Percentiles rank a stretch among this genome's conserved stretches.
phyloP scores from a whole-genome alignment of 495 filamentous ascomycete species.

The Aspergillus steynii region DNA sequence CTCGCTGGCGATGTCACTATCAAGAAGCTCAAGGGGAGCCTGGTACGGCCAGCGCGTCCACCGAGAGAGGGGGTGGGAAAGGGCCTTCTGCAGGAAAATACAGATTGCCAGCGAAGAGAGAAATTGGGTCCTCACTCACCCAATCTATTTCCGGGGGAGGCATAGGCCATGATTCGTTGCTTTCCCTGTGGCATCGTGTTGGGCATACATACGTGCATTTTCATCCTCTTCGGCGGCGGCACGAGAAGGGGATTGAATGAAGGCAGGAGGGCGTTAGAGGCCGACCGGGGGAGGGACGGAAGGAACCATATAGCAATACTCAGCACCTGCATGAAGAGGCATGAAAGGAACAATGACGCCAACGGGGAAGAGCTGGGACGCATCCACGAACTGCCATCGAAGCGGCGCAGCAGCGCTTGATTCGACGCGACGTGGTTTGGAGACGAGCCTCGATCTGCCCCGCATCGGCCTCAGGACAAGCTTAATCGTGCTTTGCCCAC shows the following conservation, averaged over 20 bases:
- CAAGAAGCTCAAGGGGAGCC: slow-evolving; percentile 9
- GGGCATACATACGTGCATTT: slow-evolving; percentile 40
- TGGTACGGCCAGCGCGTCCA: slow-evolving; percentile 5
- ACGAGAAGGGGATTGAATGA: background rate
- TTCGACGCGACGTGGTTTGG: slow-evolving; percentile 18
- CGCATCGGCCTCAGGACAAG: slow-evolving; percentile 25
- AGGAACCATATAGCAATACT: slow-evolving; percentile 1
- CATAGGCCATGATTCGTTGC: slow-evolving; percentile 30
- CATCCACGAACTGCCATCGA: slow-evolving; percentile 15
- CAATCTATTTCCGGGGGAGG: slow-evolving; percentile 15
- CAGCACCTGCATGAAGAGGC: slow-evolving; percentile 21
- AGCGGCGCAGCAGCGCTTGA: slow-evolving; percentile 16
- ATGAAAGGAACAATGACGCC: slow-evolving; percentile 12
- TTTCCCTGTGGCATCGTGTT: slow-evolving; percentile 30
- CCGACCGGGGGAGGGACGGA: background rate
- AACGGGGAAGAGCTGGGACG: slow-evolving; percentile 12
- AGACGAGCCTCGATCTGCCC: slow-evolving; percentile 26
- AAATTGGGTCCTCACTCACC: slow-evolving; percentile 12
- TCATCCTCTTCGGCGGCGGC: slow-evolving; percentile 1
- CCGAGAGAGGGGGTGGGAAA: background rate
- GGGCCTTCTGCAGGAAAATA: slow-evolving; percentile 20
- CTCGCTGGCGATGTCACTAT: slow-evolving; percentile 5
- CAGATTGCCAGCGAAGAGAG: slow-evolving; percentile 24
- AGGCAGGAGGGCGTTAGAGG: background rate
- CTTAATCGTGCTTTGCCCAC: slow-evolving; percentile 21